A percentile compares a stretch with the other conserved stretches of the same genome.
Conservation (phyloP, 768 basidiomycete genomes). For the Exidia glandulosa region DNA sequence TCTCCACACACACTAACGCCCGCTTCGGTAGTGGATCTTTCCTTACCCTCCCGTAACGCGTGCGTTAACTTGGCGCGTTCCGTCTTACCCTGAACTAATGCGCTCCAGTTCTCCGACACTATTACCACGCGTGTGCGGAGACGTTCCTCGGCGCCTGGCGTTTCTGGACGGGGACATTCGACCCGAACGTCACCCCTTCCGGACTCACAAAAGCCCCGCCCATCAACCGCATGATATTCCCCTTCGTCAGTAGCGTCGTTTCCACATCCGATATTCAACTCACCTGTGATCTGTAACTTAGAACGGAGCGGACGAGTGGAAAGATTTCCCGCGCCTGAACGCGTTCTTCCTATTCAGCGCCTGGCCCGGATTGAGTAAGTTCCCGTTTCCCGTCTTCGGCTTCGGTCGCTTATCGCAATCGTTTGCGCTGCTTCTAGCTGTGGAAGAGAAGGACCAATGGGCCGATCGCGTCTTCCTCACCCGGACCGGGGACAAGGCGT, state of each 20-base stretch:
- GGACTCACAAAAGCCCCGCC: conserved; percentile 28
- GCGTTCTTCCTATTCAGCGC: conserved; percentile 62
- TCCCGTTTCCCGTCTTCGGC: background rate
- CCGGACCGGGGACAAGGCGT: conserved; percentile 27
- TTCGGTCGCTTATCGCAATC: background rate
- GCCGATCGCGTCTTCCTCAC: conserved; percentile 37
- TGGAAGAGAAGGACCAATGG: conserved; percentile 67
- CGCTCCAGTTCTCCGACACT: conserved; percentile 52
- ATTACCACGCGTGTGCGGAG: conserved; percentile 82
- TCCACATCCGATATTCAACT: background rate
- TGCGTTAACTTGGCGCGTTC: too few relatives aligned
- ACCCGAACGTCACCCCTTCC: conserved; percentile 8
- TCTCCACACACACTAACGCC: background rate
- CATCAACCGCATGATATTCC: conserved; percentile 61
- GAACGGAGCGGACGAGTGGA: conserved; percentile 44
- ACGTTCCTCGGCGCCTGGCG: conserved; percentile 67
- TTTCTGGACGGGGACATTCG: conserved; percentile 37
- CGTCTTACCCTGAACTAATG: conserved; percentile 8
- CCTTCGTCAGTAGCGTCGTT: conserved; percentile 28
- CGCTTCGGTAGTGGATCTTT: background rate
- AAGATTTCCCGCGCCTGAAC: conserved; percentile 69
- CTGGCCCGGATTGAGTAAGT: conserved; percentile 44
- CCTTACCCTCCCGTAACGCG: background rate
- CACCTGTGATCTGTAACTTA: background rate
- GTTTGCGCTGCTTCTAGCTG: conserved; percentile 21